phyloP scores from a whole-genome alignment of 2,329 filamentous ascomycete genomes.

The Colletotrichum sp. region DNA sequence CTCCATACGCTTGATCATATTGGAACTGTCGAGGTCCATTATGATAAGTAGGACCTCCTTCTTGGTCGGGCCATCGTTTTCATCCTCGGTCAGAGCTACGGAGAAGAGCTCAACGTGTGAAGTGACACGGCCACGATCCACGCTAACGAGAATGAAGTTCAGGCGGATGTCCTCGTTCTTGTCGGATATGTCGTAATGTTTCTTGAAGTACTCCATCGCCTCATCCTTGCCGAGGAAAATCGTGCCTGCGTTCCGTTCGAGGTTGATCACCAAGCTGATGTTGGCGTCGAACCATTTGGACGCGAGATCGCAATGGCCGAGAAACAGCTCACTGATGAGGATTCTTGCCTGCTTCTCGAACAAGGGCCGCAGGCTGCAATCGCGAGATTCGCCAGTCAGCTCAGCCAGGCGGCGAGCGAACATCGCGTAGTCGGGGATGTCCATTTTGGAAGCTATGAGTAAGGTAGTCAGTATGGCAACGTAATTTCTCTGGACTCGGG shows the following conservation, averaged over 20 bases:
- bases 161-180: too few relatives aligned
- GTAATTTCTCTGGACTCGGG: background rate
- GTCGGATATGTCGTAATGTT: too few relatives aligned
- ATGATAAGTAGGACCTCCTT: too few relatives aligned
- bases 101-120: background rate
- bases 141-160: background rate
- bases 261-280: background rate
- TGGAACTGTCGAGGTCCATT: too few relatives aligned
- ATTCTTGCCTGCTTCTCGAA: fast-evolving
- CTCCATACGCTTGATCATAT: too few relatives aligned
- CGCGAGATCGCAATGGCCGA: background rate
- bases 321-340: fast-evolving
- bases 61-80: too few relatives aligned
- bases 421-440: background rate
- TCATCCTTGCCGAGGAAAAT: background rate
- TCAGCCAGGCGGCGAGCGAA: background rate
- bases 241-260: fast-evolving
- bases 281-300: background rate
- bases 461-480: background rate
- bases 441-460: fast-evolving
- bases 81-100: too few relatives aligned
- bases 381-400: background rate
- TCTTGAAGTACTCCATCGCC: background rate
- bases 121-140: background rate
- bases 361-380: fast-evolving